These are phyloP conservation scores for Alternaria dauci DNA, from an alignment of 2,329 filamentous ascomycete species.

Conservation along the genomic window DNA sequence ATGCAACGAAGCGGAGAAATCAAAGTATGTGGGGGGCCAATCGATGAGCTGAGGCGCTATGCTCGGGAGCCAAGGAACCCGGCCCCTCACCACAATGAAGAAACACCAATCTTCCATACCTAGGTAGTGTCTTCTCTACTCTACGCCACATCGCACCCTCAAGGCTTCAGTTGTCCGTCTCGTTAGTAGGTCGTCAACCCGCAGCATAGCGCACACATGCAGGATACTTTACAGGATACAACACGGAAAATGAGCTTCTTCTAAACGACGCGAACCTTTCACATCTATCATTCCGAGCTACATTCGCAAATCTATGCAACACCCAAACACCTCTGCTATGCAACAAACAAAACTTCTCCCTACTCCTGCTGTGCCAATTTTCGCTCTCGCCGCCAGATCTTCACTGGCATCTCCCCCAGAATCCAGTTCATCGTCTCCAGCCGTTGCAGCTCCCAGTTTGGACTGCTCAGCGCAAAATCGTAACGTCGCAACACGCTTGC, in stretches of 20 bases:
- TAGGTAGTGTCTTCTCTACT: background rate
- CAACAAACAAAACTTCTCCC: background rate
- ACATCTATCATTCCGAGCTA: background rate
- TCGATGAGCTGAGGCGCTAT: constrained; percentile 9
- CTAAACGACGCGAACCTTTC: background rate
- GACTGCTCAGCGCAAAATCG: constrained; percentile 49
- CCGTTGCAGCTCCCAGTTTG: constrained; percentile 46
- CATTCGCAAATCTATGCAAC: background rate
- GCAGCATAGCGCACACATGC: background rate
- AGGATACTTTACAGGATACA: background rate
- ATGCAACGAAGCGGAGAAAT: constrained; percentile 1
- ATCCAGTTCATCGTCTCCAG: constrained; percentile 52
- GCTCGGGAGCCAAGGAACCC: background rate
- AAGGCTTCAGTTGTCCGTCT: background rate
- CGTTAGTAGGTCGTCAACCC: background rate
- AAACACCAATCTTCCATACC: no score
- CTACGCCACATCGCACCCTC: background rate
- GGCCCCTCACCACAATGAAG: background rate
- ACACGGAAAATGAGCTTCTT: background rate
- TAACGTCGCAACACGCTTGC: constrained; percentile 50
- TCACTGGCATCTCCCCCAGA: constrained; percentile 50
- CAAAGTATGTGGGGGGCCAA: constrained; percentile 15
- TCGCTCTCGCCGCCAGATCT: constrained; percentile 46
- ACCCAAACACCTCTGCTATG: constrained; percentile 9
- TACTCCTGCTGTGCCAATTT: constrained; percentile 20